Conservation (phyloP, 305 asterid species). For the Stenogyne calaminthoides region DNA sequence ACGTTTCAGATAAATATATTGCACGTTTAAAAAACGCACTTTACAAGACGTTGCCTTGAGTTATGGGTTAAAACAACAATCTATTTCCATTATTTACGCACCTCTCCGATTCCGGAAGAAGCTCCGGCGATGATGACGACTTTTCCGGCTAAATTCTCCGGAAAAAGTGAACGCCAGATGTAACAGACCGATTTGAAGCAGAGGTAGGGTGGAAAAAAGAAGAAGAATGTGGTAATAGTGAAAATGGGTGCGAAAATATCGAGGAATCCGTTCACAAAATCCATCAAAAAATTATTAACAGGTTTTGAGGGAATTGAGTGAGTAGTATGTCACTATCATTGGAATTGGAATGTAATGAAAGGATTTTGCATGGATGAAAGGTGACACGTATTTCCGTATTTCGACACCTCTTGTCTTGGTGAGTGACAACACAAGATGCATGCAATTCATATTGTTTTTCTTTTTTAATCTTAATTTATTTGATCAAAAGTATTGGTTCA, state of each 20-base stretch:
- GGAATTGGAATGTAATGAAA: too few relatives aligned
- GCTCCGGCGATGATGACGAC: slow-evolving; percentile 74
- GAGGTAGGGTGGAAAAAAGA: slow-evolving; percentile 45
- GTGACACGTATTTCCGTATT: not conserved
- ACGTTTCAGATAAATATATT: too few relatives aligned
- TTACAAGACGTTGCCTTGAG: too few relatives aligned
- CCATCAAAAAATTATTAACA: slow-evolving; percentile 28
- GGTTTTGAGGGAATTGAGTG: not conserved
- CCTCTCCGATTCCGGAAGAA: slow-evolving; percentile 85
- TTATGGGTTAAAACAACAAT: too few relatives aligned
- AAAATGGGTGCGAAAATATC: slow-evolving; percentile 42
- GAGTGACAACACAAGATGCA: not conserved
- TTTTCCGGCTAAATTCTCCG: slow-evolving; percentile 54
- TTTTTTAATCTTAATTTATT: too few relatives aligned
- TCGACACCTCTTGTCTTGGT: not conserved
- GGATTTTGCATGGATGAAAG: not conserved
- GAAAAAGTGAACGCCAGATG: slow-evolving; percentile 43
- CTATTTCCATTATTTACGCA: too few relatives aligned
- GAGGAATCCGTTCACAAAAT: slow-evolving; percentile 40
- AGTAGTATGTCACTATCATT: not conserved
- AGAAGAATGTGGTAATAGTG: slow-evolving; percentile 26
- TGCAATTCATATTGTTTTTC: not conserved
- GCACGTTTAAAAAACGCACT: too few relatives aligned
- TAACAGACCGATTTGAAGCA: slow-evolving; percentile 35
- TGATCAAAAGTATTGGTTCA: too few relatives aligned